These are phyloP conservation scores for Picea sitchensis DNA, from an alignment of 75 land plant genomes.

Conservation along the genomic window DNA sequence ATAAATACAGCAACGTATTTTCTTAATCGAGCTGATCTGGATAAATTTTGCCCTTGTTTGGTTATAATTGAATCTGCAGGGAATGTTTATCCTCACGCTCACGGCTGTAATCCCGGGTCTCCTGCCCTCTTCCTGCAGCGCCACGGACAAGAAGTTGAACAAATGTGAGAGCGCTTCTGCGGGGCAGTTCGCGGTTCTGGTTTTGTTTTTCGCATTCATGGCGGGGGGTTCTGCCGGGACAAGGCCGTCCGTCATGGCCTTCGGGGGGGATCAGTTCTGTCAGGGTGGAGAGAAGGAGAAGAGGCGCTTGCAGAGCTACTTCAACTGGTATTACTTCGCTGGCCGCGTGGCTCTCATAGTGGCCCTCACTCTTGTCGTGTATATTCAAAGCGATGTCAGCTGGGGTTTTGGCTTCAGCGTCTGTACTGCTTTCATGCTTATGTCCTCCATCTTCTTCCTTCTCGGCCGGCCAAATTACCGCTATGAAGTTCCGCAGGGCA, in stretches of 20 bases:
- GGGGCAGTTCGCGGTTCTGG: slow-evolving; percentile 5
- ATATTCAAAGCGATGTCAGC: slow-evolving; percentile 34
- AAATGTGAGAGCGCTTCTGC: neutral
- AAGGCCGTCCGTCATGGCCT: slow-evolving; percentile 20
- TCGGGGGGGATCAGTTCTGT: slow-evolving; percentile 29
- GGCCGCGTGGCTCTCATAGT: neutral
- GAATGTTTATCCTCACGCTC: slow-evolving; percentile 18
- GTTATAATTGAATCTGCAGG: neutral
- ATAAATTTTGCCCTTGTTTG: neutral
- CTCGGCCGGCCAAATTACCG: slow-evolving; percentile 14
- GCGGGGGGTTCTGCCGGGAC: slow-evolving; percentile 24
- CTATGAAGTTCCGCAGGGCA: slow-evolving; percentile 20
- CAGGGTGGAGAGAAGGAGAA: neutral
- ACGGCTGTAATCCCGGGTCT: slow-evolving; percentile 13
- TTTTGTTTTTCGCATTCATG: slow-evolving; percentile 9
- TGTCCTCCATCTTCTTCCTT: slow-evolving; percentile 21
- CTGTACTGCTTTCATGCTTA: slow-evolving; percentile 22
- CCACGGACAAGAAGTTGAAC: neutral
- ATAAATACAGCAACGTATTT: neutral
- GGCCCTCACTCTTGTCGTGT: slow-evolving; percentile 26
- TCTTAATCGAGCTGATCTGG: neutral
- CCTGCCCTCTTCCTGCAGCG: slow-evolving; percentile 1
- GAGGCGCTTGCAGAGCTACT: slow-evolving; percentile 21
- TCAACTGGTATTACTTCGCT: slow-evolving; percentile 31
- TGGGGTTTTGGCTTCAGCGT: slow-evolving; percentile 38